Base-by-base conservation (phyloP, 306 rosid genomes). In the Ziziphus jujuba region DNA sequence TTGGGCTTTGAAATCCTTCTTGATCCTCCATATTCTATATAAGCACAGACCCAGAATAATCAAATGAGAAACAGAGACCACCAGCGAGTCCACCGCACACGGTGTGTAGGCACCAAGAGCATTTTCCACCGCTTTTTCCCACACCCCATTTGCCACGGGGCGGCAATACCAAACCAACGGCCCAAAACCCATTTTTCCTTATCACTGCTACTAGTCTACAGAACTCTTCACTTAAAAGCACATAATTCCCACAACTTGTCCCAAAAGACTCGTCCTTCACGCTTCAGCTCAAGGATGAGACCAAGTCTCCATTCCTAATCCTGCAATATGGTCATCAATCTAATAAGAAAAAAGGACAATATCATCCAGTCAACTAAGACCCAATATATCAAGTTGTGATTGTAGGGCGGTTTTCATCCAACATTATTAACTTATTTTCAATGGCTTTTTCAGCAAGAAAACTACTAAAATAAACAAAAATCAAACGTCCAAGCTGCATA, bases 81-180 rank as follows among this genome's bases (percentile, higher is more conserved):
- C 99, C 31, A 88, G 31, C 62, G 96, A 80, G 72, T 93, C 91
- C 43, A 85, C 73, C 1, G 84, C 96, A 54, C 99, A 93, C 0
- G 99, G 97, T 53, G 99, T 90, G 76, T 83, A 93, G 19, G 84
- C 80, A 9, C 99, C 99, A 65, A 93, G 87, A 62, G 92, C 95
- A 85, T 93, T 86, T 77, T 80, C 82, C 61, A 88, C 97, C 33
- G 82, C 71, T 65, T 15, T 88, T 56, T 95, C 65, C 99, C 99
- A 88, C 33, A 67, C 84, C 62, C 99, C 99, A 79, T 80, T 63
- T 54, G 76, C 59, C 71, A 88, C 96, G 0, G 99, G 97, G 57
- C 75, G 87, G 76, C 99, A 93, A 77, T 86, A 93, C 97, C 95
- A 90, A 74, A 62, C 80, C 71, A 81, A 71, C 16, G 92, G 92